These are phyloP conservation scores for Speleostelium caveatum DNA, from an alignment of 78 protist species.

Conservation along the genomic window DNA sequence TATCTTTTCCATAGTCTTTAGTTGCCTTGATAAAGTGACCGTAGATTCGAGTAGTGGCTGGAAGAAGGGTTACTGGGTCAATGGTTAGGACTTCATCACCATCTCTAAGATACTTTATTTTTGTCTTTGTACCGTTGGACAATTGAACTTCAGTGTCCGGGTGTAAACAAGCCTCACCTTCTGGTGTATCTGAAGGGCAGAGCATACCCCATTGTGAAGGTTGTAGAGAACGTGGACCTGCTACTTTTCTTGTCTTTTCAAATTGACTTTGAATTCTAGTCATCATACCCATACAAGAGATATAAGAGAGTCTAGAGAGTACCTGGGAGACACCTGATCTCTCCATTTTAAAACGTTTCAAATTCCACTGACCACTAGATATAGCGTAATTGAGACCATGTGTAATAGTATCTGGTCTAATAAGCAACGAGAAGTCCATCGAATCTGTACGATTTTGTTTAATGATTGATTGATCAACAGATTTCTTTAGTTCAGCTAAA, in stretches of 20 bases:
- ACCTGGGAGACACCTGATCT: constrained; percentile 98
- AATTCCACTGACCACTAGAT: constrained; percentile 99
- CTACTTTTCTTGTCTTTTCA: constrained; percentile 99
- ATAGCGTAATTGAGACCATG: constrained; percentile 95
- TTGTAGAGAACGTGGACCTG: constrained; percentile 97
- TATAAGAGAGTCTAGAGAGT: constrained; percentile 96
- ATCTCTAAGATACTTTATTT: constrained; percentile 1
- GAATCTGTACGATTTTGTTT: constrained; percentile 83
- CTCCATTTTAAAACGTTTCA: constrained; percentile 97
- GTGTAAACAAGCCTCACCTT: constrained; percentile 97
- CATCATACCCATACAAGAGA: constrained; percentile 99
- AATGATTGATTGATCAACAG: constrained; percentile 82
- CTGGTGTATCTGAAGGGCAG: constrained; percentile 99
- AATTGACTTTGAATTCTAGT: constrained; percentile 98
- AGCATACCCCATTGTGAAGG: constrained; percentile 99
- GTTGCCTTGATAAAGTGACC: constrained; percentile 21
- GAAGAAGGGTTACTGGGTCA: constrained; percentile 10
- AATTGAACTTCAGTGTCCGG: neutral
- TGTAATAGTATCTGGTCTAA: constrained; percentile 86
- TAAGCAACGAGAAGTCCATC: constrained; percentile 73
- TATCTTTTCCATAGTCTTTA: constrained; percentile 4
- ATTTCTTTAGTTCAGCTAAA: constrained; percentile 84
- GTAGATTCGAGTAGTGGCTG: constrained; percentile 8
- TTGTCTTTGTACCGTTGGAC: neutral
- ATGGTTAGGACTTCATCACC: constrained; percentile 15